Evolutionary conservation across 495 filamentous ascomycete genomes (phyloP), one percentile per base, ranked within the genome.

Genomic region (Xylaria nigripes): DNA sequence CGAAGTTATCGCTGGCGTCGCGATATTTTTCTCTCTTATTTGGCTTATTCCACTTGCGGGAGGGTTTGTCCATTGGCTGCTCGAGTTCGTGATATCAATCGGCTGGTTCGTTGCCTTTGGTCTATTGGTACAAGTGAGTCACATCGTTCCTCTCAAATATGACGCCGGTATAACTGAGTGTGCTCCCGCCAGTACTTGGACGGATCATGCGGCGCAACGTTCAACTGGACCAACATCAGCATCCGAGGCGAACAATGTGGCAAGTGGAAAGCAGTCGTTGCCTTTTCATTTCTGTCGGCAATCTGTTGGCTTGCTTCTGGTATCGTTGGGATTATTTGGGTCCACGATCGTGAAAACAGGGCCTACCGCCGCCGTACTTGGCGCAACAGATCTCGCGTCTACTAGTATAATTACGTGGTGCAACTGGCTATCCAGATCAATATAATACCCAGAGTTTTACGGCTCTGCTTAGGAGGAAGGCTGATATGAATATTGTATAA

Each of bases 181-280:
- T 42, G 40, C 29, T 3, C 10, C 12, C n/a, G 32, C 18, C 18
- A 70, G 63, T 58, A 75, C 38, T 49, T 72, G 24, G 55, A 69
- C 15, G 60, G 76, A 42, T 59, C 68, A 36, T 87, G 84, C 63
- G 84, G 82, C 46, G 72, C 72, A 48, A 86, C 95, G n/a, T 92
- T 96, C 15, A 84, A 97, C 67, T 95, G 93, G 55, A 83, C 86
- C 57, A 88, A 93, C 58, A 86, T 97, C 34, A 87, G 86, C 32
- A 79, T 91, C 62, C 82, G 81, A 50, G 79, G 77, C 29, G 89
- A 74, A 3, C 63, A 68, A 8, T 88, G 84, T 61, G 65, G 73
- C 32, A 72, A 79, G 50, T 86, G 80, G 82, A 87, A 84, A 68
- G 79, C 84, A 13, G 74, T 76, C 32, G 75, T 85, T 57, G 85